phyloP scores from a whole-genome alignment of 2,329 filamentous ascomycete genomes.

The Trichoderma sp. region DNA sequence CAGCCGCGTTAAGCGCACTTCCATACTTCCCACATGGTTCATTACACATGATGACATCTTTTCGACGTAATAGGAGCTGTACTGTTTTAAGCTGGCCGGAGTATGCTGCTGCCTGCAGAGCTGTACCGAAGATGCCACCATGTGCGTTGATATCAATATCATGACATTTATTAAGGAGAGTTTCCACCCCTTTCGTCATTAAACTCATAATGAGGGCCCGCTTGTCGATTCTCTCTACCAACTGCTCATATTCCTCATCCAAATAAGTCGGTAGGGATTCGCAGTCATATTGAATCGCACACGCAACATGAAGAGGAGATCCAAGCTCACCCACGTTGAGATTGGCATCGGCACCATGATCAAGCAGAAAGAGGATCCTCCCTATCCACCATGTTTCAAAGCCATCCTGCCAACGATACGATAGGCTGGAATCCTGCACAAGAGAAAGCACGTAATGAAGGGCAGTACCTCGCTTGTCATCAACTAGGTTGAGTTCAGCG shows the following conservation, averaged over 20 bases:
- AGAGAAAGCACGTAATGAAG: neutral
- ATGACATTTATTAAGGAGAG: neutral
- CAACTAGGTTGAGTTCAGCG: neutral
- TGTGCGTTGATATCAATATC: neutral
- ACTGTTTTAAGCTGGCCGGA: neutral
- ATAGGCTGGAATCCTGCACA: neutral
- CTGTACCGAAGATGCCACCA: neutral
- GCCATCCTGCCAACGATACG: neutral
- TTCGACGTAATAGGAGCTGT: neutral
- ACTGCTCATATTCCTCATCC: no score
- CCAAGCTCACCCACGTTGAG: neutral
- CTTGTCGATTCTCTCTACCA: neutral
- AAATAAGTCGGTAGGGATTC: neutral
- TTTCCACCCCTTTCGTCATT: neutral
- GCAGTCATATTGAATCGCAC: neutral
- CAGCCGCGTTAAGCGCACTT: conserved; percentile 21
- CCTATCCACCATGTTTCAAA: neutral
- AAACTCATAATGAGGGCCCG: neutral
- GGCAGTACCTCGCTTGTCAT: neutral
- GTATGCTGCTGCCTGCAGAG: neutral
- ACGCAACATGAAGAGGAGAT: conserved; percentile 23
- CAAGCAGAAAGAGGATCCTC: conserved; percentile 7
- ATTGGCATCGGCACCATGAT: conserved; percentile 4
- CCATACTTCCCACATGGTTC: neutral
- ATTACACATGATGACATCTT: neutral